Percentiles rank a stretch among this genome's conserved stretches.
Evolutionary conservation across 2,329 filamentous ascomycete species (phyloP).

Genomic region (Diaporthe citriasiana): DNA sequence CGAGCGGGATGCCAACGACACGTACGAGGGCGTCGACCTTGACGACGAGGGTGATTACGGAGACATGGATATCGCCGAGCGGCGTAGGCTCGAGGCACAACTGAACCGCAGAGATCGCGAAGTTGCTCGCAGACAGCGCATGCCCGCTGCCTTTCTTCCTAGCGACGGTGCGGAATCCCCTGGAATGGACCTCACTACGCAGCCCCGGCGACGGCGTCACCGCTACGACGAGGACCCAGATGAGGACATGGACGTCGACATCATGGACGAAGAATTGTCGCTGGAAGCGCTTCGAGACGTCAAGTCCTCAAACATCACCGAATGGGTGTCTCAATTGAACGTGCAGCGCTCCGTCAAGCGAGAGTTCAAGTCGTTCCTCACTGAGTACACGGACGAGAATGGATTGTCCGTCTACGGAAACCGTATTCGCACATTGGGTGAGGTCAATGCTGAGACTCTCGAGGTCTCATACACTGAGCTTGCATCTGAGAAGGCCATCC

Average conservation of each 20-base stretch:
- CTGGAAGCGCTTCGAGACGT: slow-evolving; percentile 93
- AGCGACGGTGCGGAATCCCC: slow-evolving; percentile 82
- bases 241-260: slow-evolving; percentile 91
- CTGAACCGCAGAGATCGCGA: slow-evolving; percentile 82
- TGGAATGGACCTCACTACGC: slow-evolving; percentile 86
- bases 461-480: slow-evolving; percentile 97
- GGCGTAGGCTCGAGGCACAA: slow-evolving; percentile 79
- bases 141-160: slow-evolving; percentile 80
- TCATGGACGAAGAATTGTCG: slow-evolving; percentile 95
- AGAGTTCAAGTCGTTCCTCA: slow-evolving; percentile 98
- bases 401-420: slow-evolving; percentile 95
- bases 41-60: slow-evolving; percentile 85
- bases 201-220: slow-evolving; percentile 87
- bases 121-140: slow-evolving; percentile 74
- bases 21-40: slow-evolving; percentile 78
- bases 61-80: slow-evolving; percentile 74
- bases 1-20: slow-evolving; percentile 75
- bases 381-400: slow-evolving; percentile 91
- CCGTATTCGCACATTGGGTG: slow-evolving; percentile 93
- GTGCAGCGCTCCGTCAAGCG: slow-evolving; percentile 94
- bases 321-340: slow-evolving; percentile 92
- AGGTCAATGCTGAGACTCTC: slow-evolving; percentile 94
- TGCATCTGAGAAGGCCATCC: slow-evolving; percentile 88
- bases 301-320: slow-evolving; percentile 91
- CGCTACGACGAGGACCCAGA: slow-evolving; percentile 96